A percentile compares a stretch with the other conserved stretches of the same genome.
These are phyloP conservation scores for Citrus sinensis DNA, from an alignment of 345 rosid species.

Conservation along the genomic window DVS_A1.0 CM039163.1:8485501-8486000, in stretches of 20 bases:
- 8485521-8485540: not conserved
- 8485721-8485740: not conserved
- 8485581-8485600: not conserved
- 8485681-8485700: not conserved
- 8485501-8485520: not conserved
- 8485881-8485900: not conserved
- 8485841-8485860: not conserved
- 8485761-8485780: not conserved
- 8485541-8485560: not conserved
- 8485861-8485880: not conserved
- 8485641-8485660: too few species aligned
- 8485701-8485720: not conserved
- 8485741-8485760: not conserved
- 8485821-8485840: not conserved
- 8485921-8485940: too few species aligned
- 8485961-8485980: too few species aligned
- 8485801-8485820: not conserved
- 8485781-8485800: not conserved
- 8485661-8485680: too few species aligned
- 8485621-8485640: not conserved
- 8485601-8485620: not conserved
- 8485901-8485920: not conserved
- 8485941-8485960: too few species aligned
- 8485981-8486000: not conserved
- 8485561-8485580: not conserved